phyloP scores from a whole-genome alignment of 306 rosid genomes.

The Acacia crassicarpa region DNA sequence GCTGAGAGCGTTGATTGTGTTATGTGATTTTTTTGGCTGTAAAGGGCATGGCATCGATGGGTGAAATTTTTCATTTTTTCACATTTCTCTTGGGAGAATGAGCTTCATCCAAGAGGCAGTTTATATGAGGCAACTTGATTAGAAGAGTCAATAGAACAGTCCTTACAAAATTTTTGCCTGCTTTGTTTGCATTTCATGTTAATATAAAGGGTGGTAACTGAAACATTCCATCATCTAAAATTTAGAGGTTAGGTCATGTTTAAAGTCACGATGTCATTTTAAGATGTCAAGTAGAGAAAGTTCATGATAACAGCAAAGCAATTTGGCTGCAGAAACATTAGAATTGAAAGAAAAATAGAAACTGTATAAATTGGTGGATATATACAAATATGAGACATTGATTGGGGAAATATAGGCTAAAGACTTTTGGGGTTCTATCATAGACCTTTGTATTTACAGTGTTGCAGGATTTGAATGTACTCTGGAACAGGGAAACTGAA shows the following conservation, averaged over 20 bases:
- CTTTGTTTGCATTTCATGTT: conserved; percentile 16
- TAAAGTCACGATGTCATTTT: not conserved
- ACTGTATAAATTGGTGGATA: not conserved
- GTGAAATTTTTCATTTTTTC: not conserved
- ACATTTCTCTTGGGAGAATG: conserved; percentile 19
- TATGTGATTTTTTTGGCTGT: not conserved
- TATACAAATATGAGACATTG: not conserved
- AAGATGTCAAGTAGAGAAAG: not conserved
- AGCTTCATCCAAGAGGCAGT: conserved; percentile 5
- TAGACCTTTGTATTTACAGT: not conserved
- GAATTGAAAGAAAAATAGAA: not conserved
- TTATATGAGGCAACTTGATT: conserved; percentile 18
- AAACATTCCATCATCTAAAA: conserved; percentile 7
- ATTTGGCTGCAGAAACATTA: not conserved
- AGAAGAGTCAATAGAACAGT: not conserved
- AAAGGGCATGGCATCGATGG: conserved; percentile 2
- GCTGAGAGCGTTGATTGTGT: not conserved
- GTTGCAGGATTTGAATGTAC: conserved; percentile 14
- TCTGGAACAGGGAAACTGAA: conserved; percentile 2
- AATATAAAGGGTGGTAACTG: conserved; percentile 23
- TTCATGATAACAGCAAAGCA: not conserved
- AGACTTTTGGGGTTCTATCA: conserved; percentile 6
- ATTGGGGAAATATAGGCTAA: not conserved
- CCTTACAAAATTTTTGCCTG: not conserved
- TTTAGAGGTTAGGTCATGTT: not conserved